Conservation (phyloP, 2,329 filamentous ascomycete genomes). For the Stachybotrys echinatus region DNA sequence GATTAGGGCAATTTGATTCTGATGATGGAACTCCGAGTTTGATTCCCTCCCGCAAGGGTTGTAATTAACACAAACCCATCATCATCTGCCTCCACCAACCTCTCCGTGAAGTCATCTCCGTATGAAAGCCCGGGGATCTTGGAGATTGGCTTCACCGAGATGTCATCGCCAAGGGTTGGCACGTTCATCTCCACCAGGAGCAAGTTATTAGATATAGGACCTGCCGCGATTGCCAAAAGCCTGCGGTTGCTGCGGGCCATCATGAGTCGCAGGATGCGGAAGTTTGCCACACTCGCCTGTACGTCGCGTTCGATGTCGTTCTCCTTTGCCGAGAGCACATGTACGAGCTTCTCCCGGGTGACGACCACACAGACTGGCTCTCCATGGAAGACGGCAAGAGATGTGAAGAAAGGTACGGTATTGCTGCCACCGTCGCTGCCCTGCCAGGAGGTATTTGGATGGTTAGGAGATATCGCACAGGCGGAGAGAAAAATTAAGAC, state of each 20-base stretch:
- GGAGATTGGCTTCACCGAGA: constrained; percentile 8
- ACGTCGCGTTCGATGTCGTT: constrained; percentile 2
- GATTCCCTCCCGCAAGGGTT: constrained; percentile 1
- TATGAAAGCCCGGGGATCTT: constrained; percentile 10
- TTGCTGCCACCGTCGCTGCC: constrained; percentile 10
- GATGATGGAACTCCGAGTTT: not conserved
- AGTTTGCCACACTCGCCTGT: constrained; percentile 16
- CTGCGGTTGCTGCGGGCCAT: constrained; percentile 11
- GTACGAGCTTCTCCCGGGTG: constrained; percentile 18
- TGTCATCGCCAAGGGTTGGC: constrained; percentile 1
- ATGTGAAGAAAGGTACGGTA: constrained; percentile 19
- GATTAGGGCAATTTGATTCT: not conserved
- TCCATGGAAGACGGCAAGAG: constrained; percentile 18
- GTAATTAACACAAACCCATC: constrained; percentile 1
- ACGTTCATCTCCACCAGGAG: constrained; percentile 16
- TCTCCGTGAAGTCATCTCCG: constrained; percentile 12
- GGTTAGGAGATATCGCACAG: not conserved
- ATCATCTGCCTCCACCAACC: constrained; percentile 4
- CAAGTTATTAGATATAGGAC: constrained; percentile 12
- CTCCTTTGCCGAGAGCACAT: constrained; percentile 12
- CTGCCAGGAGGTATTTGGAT: not conserved
- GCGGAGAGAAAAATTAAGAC: constrained; percentile 2
- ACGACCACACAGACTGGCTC: constrained; percentile 15
- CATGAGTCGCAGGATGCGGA: constrained; percentile 20
- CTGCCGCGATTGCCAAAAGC: constrained; percentile 17